Conservation (phyloP, 176 grass and related monocot species). For the Alloteropsis semialata region DNA sequence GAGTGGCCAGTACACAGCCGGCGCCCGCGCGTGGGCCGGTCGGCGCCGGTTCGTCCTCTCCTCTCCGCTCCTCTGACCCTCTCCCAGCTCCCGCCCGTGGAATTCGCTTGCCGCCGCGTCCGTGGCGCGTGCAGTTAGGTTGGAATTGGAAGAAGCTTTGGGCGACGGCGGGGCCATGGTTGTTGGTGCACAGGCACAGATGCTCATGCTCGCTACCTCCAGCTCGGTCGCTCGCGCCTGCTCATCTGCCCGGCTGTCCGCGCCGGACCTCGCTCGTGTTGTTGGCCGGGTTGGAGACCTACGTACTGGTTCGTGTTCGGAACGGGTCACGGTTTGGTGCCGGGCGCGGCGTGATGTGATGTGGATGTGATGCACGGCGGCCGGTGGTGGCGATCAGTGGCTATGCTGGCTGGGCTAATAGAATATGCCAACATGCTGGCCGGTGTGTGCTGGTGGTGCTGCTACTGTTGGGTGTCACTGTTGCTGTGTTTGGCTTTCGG, state of each 20-base stretch:
- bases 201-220: too few relatives aligned
- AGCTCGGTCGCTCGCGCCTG: neutral
- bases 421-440: neutral
- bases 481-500: neutral
- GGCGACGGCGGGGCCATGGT: neutral
- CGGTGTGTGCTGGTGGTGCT: neutral
- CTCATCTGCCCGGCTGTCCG: too few relatives aligned
- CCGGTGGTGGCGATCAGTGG: neutral
- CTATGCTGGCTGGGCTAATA: neutral
- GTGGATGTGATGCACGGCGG: neutral
- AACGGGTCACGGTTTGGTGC: neutral
- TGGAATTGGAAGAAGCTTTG: too few relatives aligned
- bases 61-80: rapidly evolving
- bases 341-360: neutral
- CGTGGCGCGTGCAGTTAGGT: too few relatives aligned
- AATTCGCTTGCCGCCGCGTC: neutral
- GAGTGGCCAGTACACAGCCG: neutral
- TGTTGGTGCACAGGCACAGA: neutral
- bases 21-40: constrained; percentile 13
- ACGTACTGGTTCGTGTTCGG: too few relatives aligned
- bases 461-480: neutral
- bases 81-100: neutral
- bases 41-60: neutral
- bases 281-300: neutral
- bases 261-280: too few relatives aligned